phyloP scores from a whole-genome alignment of 345 rosid species.

The Conringia planisiliqua region DNA sequence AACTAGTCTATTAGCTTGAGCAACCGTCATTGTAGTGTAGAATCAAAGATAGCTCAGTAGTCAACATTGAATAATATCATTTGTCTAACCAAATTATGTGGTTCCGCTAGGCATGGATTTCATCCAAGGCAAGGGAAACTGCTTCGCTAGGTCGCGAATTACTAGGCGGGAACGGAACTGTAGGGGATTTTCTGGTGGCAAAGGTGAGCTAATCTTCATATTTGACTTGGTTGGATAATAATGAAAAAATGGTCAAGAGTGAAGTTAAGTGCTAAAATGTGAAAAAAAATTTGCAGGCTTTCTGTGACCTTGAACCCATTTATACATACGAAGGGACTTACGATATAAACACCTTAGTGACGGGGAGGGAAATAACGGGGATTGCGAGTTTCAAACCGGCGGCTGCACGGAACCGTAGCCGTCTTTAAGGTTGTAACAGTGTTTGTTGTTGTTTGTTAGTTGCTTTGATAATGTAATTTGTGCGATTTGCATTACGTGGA shows the following conservation, averaged over 20 bases:
- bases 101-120: slow-evolving; percentile 71
- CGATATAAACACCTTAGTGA: slow-evolving; percentile 84
- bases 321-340: slow-evolving; percentile 94
- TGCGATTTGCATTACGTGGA: not conserved
- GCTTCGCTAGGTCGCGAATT: slow-evolving; percentile 78
- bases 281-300: slow-evolving; percentile 58
- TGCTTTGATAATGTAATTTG: not conserved
- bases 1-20: not conserved
- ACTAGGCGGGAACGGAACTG: slow-evolving; percentile 92
- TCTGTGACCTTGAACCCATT: slow-evolving; percentile 96
- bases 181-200: slow-evolving; percentile 88
- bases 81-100: not conserved
- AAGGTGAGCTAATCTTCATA: slow-evolving; percentile 48
- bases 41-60: not conserved
- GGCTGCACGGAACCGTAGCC: slow-evolving; percentile 80
- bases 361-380: slow-evolving; percentile 91
- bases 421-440: slow-evolving; percentile 40
- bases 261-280: not conserved
- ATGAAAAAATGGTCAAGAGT: not conserved
- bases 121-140: slow-evolving; percentile 73
- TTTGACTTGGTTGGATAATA: not conserved
- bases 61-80: not conserved
- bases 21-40: not conserved
- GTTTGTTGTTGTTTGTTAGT: slow-evolving; percentile 14
- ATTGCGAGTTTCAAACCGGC: slow-evolving; percentile 78